Evolutionary conservation across 2,329 filamentous ascomycete genomes (phyloP), one percentile per base, ranked within the genome.

Genomic region (Phaeosphaeriaceae sp.): DNA sequence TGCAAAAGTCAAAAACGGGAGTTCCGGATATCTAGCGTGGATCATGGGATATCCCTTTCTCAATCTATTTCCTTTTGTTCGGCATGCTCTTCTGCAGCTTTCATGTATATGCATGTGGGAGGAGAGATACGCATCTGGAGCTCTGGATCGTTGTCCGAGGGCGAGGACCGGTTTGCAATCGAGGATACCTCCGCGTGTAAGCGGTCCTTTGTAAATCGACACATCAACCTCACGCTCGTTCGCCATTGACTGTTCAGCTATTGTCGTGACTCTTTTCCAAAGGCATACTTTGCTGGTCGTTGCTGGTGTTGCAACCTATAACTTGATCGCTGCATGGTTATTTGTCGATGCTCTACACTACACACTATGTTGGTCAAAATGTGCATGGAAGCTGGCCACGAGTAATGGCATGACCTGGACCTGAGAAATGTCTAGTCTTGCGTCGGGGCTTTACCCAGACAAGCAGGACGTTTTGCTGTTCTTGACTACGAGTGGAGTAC

Each of bases 131-230:
- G 75, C 75, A 78, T 76, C 67, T 76, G 74, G 74, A 76, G 74
- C 73, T 75, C 67, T 67, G 66, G 73, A 72, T 69, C 57, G 64
- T 71, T 67, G 69, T 74, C 71, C 68, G 63, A 67, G 73, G 67
- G 76, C 69, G 71, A 78, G 75, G 75, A 77, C 72, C 70, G 73
- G 72, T 75, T 72, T 78, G 74, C 75, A 73, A 78, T 81, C 77
- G 77, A 81, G 79, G 79, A 81, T 76, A 75, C 77, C 78, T 79
- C 75, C 72, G 77, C 76, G 69, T 78, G 78, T 78, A 73, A 75
- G 73, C 68, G 74, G 74, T 74, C 72, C 70, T 72, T 76, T 74
- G 68, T 75, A 76, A 75, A 76, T 76, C 71, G 68, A 76, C 74
- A 66, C 67, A 61, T 69, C 72, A 74, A 73, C 67, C 70, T 70